Conservation (phyloP, 805 yeast species). For the Groenewaldozyma salmanticensis region DNA sequence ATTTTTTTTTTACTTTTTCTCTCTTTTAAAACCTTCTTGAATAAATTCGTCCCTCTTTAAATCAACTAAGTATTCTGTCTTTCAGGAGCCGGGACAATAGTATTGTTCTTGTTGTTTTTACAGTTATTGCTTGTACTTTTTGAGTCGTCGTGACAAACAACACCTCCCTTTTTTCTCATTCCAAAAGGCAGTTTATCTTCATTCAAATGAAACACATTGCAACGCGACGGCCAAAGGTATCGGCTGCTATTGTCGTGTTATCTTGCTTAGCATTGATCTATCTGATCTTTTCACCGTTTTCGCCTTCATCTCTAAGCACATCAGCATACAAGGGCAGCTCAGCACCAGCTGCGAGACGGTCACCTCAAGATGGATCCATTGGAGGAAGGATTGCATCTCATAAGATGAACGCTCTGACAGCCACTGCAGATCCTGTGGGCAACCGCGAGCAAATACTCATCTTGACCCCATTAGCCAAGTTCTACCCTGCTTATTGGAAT, state of each 20-base stretch:
- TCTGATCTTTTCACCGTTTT: too few relatives aligned
- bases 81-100: too few relatives aligned
- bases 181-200: not conserved
- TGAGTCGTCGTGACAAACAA: too few relatives aligned
- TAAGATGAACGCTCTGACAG: constrained; percentile 68
- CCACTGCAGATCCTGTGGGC: constrained; percentile 60
- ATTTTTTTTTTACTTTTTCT: too few relatives aligned
- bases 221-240: not conserved
- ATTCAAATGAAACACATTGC: not conserved
- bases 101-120: too few relatives aligned
- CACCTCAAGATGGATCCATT: constrained; percentile 21
- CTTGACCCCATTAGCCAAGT: constrained; percentile 83
- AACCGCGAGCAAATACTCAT: constrained; percentile 78
- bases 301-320: not conserved
- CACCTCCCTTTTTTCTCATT: too few relatives aligned
- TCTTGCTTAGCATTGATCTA: constrained; percentile 1
- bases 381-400: constrained; percentile 36
- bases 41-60: too few relatives aligned
- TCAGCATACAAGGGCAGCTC: not conserved
- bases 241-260: not conserved
- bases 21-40: too few relatives aligned
- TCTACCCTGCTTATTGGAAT: constrained; percentile 80
- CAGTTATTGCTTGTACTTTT: too few relatives aligned
- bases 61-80: too few relatives aligned
- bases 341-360: not conserved